These are phyloP conservation scores for Barbarea vulgaris DNA, from an alignment of 345 rosid genomes.

Conservation along the genomic window DNA sequence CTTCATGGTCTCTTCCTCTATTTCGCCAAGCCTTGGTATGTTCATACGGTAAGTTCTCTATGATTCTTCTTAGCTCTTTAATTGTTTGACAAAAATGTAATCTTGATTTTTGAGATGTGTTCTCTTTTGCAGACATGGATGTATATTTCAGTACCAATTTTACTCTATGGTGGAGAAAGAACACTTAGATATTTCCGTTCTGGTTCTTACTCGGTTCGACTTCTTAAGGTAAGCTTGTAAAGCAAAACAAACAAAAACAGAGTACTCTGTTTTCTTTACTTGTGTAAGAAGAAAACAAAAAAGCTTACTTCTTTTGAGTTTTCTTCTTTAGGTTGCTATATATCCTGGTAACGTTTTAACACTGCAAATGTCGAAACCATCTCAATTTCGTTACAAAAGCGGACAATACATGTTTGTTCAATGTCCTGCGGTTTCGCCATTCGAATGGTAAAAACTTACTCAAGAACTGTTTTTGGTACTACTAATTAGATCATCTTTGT, in stretches of 20 bases:
- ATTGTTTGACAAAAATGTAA: background rate
- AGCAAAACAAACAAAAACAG: background rate
- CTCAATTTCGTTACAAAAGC: slow-evolving; percentile 87
- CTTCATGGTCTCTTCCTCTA: slow-evolving; percentile 78
- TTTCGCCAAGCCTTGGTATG: slow-evolving; percentile 79
- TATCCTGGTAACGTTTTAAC: slow-evolving; percentile 96
- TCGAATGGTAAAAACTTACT: slow-evolving; percentile 70
- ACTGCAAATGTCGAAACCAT: slow-evolving; percentile 93
- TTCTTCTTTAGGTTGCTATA: slow-evolving; percentile 71
- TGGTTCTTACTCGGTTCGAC: slow-evolving; percentile 74
- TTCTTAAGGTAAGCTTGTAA: slow-evolving; percentile 74
- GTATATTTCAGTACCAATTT: slow-evolving; percentile 86
- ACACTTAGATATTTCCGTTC: slow-evolving; percentile 87
- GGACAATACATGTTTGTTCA: slow-evolving; percentile 99
- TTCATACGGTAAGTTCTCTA: slow-evolving; percentile 66
- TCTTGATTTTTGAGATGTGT: background rate
- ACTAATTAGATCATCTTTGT: background rate
- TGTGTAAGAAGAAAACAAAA: background rate
- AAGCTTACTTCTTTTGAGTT: background rate
- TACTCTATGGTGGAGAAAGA: slow-evolving; percentile 91
- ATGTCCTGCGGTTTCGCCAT: slow-evolving; percentile 98
- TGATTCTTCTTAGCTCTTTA: background rate
- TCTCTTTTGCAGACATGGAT: slow-evolving; percentile 79
- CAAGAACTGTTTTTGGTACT: background rate
- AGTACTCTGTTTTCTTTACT: slow-evolving; percentile 2